A percentile compares a stretch with the other conserved stretches of the same genome.
Evolutionary conservation across 192 early-diverging fungal species (phyloP).

Genomic region (Backusella australiensis): DNA sequence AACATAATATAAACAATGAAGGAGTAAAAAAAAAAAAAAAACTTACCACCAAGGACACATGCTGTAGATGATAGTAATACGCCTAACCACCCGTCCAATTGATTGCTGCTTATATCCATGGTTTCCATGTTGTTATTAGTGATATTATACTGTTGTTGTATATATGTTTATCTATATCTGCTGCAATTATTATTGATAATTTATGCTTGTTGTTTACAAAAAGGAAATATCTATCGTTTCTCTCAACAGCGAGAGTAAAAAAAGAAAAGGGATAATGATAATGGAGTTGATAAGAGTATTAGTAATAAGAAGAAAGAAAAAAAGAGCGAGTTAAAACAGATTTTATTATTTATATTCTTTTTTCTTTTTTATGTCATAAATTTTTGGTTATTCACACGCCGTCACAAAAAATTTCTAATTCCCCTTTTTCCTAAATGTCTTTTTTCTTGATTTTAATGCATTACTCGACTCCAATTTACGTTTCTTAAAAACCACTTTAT

Average conservation of each 20-base stretch:
- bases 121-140: background rate
- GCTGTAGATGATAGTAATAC: slow-evolving; percentile 26
- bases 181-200: too few species aligned
- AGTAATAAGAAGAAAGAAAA: background rate
- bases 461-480: slow-evolving; percentile 31
- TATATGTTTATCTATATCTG: background rate
- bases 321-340: background rate
- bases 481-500: slow-evolving; percentile 45
- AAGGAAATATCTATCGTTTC: background rate
- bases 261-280: background rate
- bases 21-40: background rate
- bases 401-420: background rate
- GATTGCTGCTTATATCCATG: background rate
- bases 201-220: background rate
- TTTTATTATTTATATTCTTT: background rate
- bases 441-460: background rate
- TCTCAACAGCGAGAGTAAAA: background rate
- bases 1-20: slow-evolving; percentile 7
- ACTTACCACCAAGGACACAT: slow-evolving; percentile 31
- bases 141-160: background rate
- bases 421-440: slow-evolving; percentile 7
- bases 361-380: background rate
- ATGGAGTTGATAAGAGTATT: background rate
- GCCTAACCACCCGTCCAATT: slow-evolving; percentile 25
- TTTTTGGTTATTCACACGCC: slow-evolving; percentile 4